Percentiles rank a stretch among this genome's conserved stretches.
These are phyloP conservation scores for Styphnolobium japonicum DNA, from an alignment of 306 rosid genomes.

Conservation along the genomic window DNA sequence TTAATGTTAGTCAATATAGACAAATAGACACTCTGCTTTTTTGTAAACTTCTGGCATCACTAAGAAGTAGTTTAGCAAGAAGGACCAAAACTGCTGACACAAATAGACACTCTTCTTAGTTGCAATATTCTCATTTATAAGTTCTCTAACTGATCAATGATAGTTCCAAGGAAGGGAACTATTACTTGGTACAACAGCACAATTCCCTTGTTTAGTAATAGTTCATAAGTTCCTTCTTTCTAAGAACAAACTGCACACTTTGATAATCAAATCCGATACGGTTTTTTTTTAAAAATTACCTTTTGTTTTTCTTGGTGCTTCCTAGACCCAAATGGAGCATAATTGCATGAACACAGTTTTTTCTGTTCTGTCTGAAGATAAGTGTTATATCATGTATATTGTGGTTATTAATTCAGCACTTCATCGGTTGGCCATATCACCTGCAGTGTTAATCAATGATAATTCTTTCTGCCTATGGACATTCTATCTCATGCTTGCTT, in stretches of 20 bases:
- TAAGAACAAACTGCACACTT: not conserved
- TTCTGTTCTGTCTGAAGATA: not conserved
- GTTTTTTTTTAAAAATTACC: not conserved
- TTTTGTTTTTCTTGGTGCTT: not conserved
- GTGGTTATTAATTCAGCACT: not conserved
- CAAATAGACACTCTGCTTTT: not conserved
- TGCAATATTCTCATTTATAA: not conserved
- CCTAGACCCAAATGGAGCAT: not conserved
- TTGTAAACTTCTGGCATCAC: not conserved
- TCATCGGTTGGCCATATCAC: not conserved
- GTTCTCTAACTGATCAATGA: not conserved
- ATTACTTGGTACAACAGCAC: not conserved
- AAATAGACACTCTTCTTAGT: not conserved
- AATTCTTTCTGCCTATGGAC: not conserved
- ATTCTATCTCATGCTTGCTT: not conserved
- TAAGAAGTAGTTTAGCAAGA: not conserved
- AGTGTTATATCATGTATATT: not conserved
- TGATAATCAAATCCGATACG: not conserved
- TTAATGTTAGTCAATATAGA: not conserved
- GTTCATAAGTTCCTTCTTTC: not conserved
- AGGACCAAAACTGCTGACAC: not conserved
- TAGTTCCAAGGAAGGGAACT: not conserved
- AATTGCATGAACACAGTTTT: not conserved
- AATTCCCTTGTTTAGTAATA: not conserved
- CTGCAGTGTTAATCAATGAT: not conserved